Conservation (phyloP, 768 basidiomycete species). For the Kwoniella europaea region DNA sequence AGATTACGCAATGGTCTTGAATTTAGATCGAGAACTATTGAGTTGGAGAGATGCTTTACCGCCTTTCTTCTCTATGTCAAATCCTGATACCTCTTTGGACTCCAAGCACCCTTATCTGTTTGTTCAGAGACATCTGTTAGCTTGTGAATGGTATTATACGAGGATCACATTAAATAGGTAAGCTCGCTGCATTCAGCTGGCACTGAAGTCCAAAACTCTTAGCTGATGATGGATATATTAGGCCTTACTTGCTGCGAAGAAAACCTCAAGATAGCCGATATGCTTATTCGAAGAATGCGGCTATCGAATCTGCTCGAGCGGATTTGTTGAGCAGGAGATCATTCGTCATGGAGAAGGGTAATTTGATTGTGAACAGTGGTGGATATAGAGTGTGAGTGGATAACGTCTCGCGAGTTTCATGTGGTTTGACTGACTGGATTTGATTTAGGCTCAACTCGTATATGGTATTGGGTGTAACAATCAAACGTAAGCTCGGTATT, state of each 20-base stretch:
- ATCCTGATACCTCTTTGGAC: conserved; percentile 56
- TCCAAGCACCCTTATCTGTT: conserved; percentile 56
- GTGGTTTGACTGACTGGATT: neutral
- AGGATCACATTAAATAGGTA: conserved; percentile 57
- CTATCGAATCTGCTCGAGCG: conserved; percentile 59
- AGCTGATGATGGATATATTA: conserved; percentile 15
- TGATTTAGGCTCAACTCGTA: conserved; percentile 54
- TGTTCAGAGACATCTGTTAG: conserved; percentile 58
- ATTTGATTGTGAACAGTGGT: conserved; percentile 56
- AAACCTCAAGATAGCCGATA: conserved; percentile 55
- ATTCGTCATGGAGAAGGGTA: conserved; percentile 58
- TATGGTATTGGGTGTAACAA: conserved; percentile 58
- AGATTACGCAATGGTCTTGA: conserved; percentile 57
- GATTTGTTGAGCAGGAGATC: conserved; percentile 57
- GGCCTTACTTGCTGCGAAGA: conserved; percentile 57
- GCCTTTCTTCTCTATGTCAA: conserved; percentile 49
- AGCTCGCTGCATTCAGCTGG: conserved; percentile 3
- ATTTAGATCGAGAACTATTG: conserved; percentile 58
- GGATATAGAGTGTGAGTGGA: conserved; percentile 56
- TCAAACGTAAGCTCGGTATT: conserved; percentile 49
- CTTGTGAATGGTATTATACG: conserved; percentile 58
- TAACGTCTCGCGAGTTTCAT: neutral
- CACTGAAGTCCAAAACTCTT: neutral
- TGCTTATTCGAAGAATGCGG: conserved; percentile 57
- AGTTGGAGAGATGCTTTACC: conserved; percentile 53